Base-by-base conservation (phyloP, 208 protist genomes). In the Crithidia brevicula region DNA sequence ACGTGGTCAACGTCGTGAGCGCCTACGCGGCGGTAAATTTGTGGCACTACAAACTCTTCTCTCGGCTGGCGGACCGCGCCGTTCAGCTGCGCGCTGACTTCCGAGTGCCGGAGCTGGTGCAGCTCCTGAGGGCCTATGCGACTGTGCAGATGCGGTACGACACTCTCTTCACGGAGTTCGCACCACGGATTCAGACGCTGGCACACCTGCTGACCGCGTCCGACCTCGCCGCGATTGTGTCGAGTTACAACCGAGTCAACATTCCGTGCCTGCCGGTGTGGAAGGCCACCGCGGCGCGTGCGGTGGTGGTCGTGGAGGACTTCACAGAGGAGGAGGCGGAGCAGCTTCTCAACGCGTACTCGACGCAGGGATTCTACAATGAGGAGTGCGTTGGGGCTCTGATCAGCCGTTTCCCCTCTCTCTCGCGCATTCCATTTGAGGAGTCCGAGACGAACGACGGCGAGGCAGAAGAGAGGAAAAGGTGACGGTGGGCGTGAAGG, bases 21-120 rank as follows among this genome's bases (percentile, higher is more conserved):
- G 86, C 88, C 36, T 96, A 96, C 70, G 72, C 91, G 1, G 63
- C 72, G 5, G 83, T 91, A 40, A 82, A 81, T 16, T 34, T 96
- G 43, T 96, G 91, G 91, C 91, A 96, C 53, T 94, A 96, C 72
- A 89, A 89, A 45, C 79, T 96, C 10, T 96, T 96, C 62, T 71
- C 81, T 25, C 67, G 76, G 22, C 79, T 96, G 15, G 91, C 87
- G 9, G 91, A 96, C 36, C 82, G 88, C 11, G 88, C 88, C 7
- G 74, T 94, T 22, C 77, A 88, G 60, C 53, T 93, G 4, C 77
- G 85, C 3, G 77, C 71, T 15, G 86, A 95, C 36, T 86, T 92
- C 60, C 76, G 68, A 4, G 61, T 68, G 5, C 16, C 72, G 20
- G 74, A 81, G 28, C 33, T 92, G 33, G 65, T 83, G 47, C 54